These are phyloP conservation scores for Coemansia guatemalensis DNA, from an alignment of 192 early-diverging fungal genomes.

Conservation along the genomic window DNA sequence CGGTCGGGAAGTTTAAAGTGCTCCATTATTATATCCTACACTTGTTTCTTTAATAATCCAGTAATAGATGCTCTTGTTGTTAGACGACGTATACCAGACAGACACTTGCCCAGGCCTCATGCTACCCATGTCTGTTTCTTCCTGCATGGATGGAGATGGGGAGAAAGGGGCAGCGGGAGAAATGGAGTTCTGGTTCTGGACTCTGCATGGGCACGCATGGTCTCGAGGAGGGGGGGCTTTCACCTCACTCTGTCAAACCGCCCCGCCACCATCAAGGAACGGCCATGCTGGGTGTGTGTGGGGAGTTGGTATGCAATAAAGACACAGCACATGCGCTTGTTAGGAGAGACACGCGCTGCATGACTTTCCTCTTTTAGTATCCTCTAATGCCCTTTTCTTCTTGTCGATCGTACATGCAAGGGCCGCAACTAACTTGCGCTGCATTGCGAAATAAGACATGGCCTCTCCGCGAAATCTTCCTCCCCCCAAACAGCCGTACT, in stretches of 20 bases:
- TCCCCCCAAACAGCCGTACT: neutral
- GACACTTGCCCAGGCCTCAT: neutral
- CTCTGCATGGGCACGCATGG: neutral
- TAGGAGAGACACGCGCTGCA: neutral
- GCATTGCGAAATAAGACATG: neutral
- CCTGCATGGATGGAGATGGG: neutral
- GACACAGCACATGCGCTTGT: neutral
- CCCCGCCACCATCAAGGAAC: neutral
- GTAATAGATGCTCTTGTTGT: neutral
- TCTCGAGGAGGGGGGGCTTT: neutral
- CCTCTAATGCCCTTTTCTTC: neutral
- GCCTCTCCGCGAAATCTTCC: neutral
- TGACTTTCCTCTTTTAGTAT: neutral
- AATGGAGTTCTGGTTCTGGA: neutral
- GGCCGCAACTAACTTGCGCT: neutral
- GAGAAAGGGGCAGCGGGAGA: neutral
- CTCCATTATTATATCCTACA: constrained; percentile 51
- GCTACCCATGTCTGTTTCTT: neutral
- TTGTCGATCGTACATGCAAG: neutral
- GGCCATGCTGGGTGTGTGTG: neutral
- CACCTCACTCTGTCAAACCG: neutral
- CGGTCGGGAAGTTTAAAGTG: constrained; percentile 52
- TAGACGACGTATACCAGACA: neutral
- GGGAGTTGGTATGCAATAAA: neutral
- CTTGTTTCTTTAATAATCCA: neutral